These are phyloP conservation scores for Elsinoe necatrix DNA, from an alignment of 2,329 filamentous ascomycete genomes.

Conservation along the genomic window DNA sequence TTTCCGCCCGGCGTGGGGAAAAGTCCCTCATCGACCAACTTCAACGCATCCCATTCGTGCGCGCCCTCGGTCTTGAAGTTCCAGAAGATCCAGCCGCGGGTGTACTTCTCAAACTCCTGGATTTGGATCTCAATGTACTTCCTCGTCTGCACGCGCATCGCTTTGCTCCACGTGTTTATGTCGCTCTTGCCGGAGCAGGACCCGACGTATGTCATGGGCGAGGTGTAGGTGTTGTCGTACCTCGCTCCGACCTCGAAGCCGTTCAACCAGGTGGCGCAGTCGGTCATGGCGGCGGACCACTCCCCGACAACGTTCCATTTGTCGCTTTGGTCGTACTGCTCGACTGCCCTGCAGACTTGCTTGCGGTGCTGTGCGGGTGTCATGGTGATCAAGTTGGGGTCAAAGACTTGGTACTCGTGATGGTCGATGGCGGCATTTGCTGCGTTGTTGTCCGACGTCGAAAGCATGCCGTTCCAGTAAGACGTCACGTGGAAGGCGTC, in stretches of 20 bases:
- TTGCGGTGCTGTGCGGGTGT: conserved; percentile 46
- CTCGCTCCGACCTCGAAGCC: conserved; percentile 52
- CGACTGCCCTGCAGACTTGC: conserved; percentile 47
- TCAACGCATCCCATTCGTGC: conserved; percentile 47
- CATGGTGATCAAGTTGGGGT: conserved; percentile 42
- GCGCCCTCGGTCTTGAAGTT: conserved; percentile 49
- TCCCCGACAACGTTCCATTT: conserved; percentile 61
- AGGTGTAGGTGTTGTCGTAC: conserved; percentile 48
- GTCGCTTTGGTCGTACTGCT: conserved; percentile 44
- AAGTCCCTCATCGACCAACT: conserved; percentile 42
- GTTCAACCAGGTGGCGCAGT: conserved; percentile 45
- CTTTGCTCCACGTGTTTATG: conserved; percentile 41
- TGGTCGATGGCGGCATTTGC: conserved; percentile 55
- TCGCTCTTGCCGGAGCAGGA: conserved; percentile 46
- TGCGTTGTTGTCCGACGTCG: conserved; percentile 37
- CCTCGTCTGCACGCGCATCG: conserved; percentile 39
- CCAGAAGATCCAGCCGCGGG: conserved; percentile 48
- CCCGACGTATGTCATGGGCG: conserved; percentile 41
- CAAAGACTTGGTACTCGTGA: conserved; percentile 62
- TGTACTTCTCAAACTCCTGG: conserved; percentile 42
- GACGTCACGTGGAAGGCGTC: conserved; percentile 48
- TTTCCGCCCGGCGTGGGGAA: conserved; percentile 39
- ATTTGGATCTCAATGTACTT: conserved; percentile 50
- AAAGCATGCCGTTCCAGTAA: conserved; percentile 55
- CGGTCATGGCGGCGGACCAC: conserved; percentile 60